Evolutionary conservation across 2,329 filamentous ascomycete genomes (phyloP).

Genomic region (Pezicula neosporulosa): DNA sequence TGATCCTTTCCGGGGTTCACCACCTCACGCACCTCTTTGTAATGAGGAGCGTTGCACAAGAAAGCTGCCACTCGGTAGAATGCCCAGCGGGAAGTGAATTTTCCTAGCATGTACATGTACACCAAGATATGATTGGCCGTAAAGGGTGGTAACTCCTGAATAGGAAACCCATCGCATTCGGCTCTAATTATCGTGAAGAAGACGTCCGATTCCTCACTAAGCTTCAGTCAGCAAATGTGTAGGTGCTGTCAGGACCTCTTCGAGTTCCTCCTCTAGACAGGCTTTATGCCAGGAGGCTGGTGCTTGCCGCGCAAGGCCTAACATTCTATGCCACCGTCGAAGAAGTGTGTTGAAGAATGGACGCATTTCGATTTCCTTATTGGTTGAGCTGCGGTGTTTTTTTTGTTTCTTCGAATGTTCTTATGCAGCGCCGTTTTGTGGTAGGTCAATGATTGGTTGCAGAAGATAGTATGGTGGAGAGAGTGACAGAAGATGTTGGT

Average conservation of each 20-base stretch:
- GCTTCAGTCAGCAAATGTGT: constrained; percentile 24
- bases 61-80: constrained; percentile 30
- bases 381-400: too few species aligned
- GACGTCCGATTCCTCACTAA: constrained; percentile 34
- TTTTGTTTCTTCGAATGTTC: too few species aligned
- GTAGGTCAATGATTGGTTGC: too few species aligned
- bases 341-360: constrained; percentile 3
- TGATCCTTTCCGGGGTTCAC: constrained; percentile 32
- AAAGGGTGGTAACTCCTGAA: constrained; percentile 18
- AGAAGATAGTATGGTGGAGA: too few species aligned
- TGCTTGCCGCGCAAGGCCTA: constrained; percentile 26
- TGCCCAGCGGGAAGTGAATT: constrained; percentile 32
- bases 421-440: too few species aligned
- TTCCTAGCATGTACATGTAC: constrained; percentile 33
- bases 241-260: constrained; percentile 25
- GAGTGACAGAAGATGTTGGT: too few species aligned
- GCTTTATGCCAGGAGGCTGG: constrained; percentile 28
- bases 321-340: constrained; percentile 18
- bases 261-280: constrained; percentile 23
- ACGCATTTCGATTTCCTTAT: neutral
- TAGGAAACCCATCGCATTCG: constrained; percentile 29
- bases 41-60: constrained; percentile 21
- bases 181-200: constrained; percentile 33
- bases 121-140: constrained; percentile 11
- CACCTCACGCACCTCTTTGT: constrained; percentile 28